phyloP scores from a whole-genome alignment of 805 yeast species.

The Ogataea pilisensis region DNA sequence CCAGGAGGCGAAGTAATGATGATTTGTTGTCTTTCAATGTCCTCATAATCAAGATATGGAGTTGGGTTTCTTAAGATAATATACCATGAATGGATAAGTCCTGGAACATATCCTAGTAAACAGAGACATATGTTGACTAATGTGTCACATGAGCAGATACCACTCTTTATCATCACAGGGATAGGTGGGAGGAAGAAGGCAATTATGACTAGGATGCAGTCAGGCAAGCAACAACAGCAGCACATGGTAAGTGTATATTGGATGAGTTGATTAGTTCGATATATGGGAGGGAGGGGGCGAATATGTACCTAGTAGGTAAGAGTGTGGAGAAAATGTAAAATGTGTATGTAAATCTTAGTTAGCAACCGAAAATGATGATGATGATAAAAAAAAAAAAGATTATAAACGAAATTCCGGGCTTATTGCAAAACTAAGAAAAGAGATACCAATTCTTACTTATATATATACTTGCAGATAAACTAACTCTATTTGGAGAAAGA shows the following conservation, averaged over 20 bases:
- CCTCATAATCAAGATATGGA: constrained; percentile 13
- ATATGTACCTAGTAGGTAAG: too few relatives aligned
- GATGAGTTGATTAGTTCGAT: too few relatives aligned
- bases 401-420: too few relatives aligned
- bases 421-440: too few relatives aligned
- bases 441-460: too few relatives aligned
- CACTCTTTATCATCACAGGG: constrained; percentile 72
- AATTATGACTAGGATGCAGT: constrained; percentile 62
- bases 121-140: constrained; percentile 63
- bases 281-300: too few relatives aligned
- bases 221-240: constrained; percentile 39
- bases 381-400: too few relatives aligned
- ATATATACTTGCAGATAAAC: too few relatives aligned
- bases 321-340: too few relatives aligned
- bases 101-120: constrained; percentile 64
- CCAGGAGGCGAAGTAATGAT: constrained; percentile 23
- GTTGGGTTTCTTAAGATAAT: constrained; percentile 55
- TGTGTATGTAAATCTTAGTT: too few relatives aligned
- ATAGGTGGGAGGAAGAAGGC: constrained; percentile 76
- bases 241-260: neutral
- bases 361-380: too few relatives aligned
- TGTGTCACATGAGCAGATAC: constrained; percentile 66
- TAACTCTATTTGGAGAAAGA: too few relatives aligned
- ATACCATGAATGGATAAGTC: constrained; percentile 64
- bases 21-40: constrained; percentile 26